Conservation (phyloP, 176 grass and related monocot species). For the Phyllostachys edulis region DNA sequence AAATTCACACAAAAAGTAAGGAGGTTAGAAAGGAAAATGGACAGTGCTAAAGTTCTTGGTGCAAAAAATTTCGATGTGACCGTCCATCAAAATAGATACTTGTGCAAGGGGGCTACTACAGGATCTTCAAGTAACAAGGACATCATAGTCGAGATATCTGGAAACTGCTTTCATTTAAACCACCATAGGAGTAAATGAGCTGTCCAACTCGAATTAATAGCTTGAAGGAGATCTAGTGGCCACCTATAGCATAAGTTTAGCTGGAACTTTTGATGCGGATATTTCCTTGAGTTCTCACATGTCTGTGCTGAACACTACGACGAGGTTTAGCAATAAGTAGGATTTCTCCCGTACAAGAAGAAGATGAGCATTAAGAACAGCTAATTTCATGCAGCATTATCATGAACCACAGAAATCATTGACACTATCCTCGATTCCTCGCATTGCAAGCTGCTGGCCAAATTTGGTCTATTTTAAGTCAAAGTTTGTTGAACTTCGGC, state of each 20-base stretch:
- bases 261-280: not conserved
- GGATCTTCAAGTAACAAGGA: not conserved
- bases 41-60: not conserved
- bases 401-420: not conserved
- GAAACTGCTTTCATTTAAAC: not conserved
- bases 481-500: not conserved
- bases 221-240: not conserved
- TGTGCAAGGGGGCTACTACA: not conserved
- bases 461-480: not conserved
- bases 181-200: not conserved
- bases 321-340: not conserved
- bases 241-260: not conserved
- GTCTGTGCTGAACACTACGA: not conserved
- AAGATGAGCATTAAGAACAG: not conserved
- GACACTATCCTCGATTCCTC: too few relatives aligned
- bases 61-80: not conserved
- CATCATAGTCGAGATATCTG: not conserved
- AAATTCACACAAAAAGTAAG: not conserved
- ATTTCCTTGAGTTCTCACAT: not conserved
- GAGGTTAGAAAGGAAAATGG: not conserved
- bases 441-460: too few relatives aligned
- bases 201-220: not conserved
- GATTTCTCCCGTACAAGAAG: not conserved
- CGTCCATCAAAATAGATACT: not conserved
- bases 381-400: not conserved